Conservation (phyloP, 2,329 filamentous ascomycete species). For the Claviceps capensis region DNA sequence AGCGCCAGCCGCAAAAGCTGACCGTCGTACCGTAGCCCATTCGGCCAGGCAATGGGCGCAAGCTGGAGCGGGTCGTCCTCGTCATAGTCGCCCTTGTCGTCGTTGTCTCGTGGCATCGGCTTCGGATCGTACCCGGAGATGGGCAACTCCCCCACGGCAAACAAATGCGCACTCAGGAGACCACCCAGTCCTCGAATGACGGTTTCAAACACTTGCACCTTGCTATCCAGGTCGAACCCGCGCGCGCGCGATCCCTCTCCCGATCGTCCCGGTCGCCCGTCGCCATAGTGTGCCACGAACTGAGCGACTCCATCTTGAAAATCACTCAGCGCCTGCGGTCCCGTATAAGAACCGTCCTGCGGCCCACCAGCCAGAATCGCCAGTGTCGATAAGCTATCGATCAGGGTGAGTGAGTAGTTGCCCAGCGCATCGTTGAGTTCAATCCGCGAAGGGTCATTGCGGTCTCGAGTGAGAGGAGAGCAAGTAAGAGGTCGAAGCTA, state of each 20-base stretch:
- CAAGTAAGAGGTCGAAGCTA: slow-evolving; percentile 78
- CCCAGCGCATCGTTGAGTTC: slow-evolving; percentile 91
- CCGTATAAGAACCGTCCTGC: slow-evolving; percentile 21
- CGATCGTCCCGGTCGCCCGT: slow-evolving; percentile 55
- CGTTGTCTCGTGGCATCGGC: slow-evolving; percentile 8
- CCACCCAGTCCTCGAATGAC: slow-evolving; percentile 89
- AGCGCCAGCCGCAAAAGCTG: slow-evolving; percentile 81
- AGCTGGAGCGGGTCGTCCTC: slow-evolving; percentile 31
- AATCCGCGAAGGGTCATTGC: slow-evolving; percentile 62
- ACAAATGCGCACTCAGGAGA: slow-evolving; percentile 81
- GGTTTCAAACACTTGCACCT: slow-evolving; percentile 97
- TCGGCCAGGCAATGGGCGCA: slow-evolving; percentile 54
- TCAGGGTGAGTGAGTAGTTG: slow-evolving; percentile 90
- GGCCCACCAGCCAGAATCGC: slow-evolving; percentile 77
- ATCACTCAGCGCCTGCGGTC: slow-evolving; percentile 42
- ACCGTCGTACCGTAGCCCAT: slow-evolving; percentile 72
- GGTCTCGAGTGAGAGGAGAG: slow-evolving; percentile 69
- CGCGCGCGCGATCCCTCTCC: slow-evolving; percentile 59
- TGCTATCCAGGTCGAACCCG: slow-evolving; percentile 92
- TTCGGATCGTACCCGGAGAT: slow-evolving; percentile 61
- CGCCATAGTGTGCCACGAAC: slow-evolving; percentile 73
- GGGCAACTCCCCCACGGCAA: slow-evolving; percentile 80
- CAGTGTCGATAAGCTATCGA: slow-evolving; percentile 88
- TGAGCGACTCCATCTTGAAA: slow-evolving; percentile 71
- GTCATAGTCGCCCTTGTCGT: slow-evolving; percentile 3